Evolutionary conservation across 805 yeast genomes (phyloP).

Genomic region (Metschnikowia noctiluminum): DNA sequence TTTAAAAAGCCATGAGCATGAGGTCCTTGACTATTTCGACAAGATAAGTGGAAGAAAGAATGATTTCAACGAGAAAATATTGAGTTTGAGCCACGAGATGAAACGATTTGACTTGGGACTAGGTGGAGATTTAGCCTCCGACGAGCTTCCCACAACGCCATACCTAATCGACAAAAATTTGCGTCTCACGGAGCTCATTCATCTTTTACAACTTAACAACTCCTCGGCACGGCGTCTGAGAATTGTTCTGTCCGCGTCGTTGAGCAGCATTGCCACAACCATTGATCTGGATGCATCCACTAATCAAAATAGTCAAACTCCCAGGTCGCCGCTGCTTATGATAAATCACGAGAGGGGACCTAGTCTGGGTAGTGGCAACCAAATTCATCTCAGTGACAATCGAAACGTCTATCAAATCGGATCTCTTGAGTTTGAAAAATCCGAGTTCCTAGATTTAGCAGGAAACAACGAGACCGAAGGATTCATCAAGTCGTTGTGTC

Average conservation of each 20-base stretch:
- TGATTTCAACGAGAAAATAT: slow-evolving; percentile 57
- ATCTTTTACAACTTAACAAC: slow-evolving; percentile 35
- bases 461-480: slow-evolving; percentile 51
- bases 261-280: slow-evolving; percentile 14
- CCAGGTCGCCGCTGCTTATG: slow-evolving; percentile 1
- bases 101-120: slow-evolving; percentile 57
- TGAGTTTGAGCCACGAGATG: slow-evolving; percentile 55
- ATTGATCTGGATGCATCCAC: slow-evolving; percentile 9
- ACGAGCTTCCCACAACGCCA: slow-evolving; percentile 66
- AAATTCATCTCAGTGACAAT: slow-evolving; percentile 23
- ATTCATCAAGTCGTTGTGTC: slow-evolving; percentile 44
- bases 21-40: slow-evolving; percentile 67
- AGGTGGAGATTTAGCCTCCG: slow-evolving; percentile 45
- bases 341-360: slow-evolving; percentile 5
- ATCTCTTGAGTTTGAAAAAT: slow-evolving; percentile 48
- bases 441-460: slow-evolving; percentile 40
- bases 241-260: slow-evolving; percentile 9
- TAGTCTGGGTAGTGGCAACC: slow-evolving; percentile 17
- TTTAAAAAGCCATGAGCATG: slow-evolving; percentile 52
- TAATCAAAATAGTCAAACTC: slow-evolving; percentile 2
- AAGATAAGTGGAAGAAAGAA: slow-evolving; percentile 66
- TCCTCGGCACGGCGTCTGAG: slow-evolving; percentile 3
- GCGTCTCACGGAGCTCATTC: slow-evolving; percentile 56
- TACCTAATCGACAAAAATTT: slow-evolving; percentile 64
- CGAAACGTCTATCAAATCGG: slow-evolving; percentile 41